These are phyloP conservation scores for Miscanthus lutarioriparius DNA, from an alignment of 176 grass and related monocot genomes.

Conservation along the genomic window DNA sequence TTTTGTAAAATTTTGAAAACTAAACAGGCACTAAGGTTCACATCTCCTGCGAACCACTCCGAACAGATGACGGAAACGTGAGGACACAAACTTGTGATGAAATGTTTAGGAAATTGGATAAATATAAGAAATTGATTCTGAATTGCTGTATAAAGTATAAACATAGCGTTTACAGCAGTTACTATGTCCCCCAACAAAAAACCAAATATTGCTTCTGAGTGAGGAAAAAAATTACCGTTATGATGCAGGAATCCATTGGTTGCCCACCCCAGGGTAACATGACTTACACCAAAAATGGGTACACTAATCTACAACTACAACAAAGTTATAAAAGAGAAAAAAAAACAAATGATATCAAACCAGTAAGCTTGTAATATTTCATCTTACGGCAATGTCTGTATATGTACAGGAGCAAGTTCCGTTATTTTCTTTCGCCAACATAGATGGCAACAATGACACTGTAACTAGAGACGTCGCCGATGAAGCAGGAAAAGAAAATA, in stretches of 20 bases:
- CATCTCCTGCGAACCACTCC: not conserved
- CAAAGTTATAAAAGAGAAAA: slow-evolving; percentile 27
- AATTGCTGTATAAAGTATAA: not conserved
- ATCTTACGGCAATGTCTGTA: slow-evolving; percentile 53
- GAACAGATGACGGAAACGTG: not conserved
- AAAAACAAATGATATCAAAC: slow-evolving; percentile 14
- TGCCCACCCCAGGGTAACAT: not conserved
- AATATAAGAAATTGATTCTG: not conserved
- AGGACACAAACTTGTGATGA: not conserved
- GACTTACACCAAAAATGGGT: slow-evolving; percentile 29
- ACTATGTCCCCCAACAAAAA: not conserved
- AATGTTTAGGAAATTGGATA: not conserved
- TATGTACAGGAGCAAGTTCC: slow-evolving; percentile 74
- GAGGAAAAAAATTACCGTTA: not conserved
- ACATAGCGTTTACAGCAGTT: not conserved
- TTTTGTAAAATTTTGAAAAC: too few relatives aligned
- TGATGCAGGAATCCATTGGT: slow-evolving; percentile 14
- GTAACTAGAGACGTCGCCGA: slow-evolving; percentile 36
- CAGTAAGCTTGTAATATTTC: slow-evolving; percentile 44
- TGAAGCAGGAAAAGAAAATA: slow-evolving; percentile 22
- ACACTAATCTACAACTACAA: slow-evolving; percentile 32
- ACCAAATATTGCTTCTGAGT: not conserved
- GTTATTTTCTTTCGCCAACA: slow-evolving; percentile 73
- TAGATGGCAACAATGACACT: slow-evolving; percentile 51
- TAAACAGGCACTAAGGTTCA: too few relatives aligned